Conservation (phyloP, 1,284 basidiomycete species). For the Heterobasidion irregulare region DNA sequence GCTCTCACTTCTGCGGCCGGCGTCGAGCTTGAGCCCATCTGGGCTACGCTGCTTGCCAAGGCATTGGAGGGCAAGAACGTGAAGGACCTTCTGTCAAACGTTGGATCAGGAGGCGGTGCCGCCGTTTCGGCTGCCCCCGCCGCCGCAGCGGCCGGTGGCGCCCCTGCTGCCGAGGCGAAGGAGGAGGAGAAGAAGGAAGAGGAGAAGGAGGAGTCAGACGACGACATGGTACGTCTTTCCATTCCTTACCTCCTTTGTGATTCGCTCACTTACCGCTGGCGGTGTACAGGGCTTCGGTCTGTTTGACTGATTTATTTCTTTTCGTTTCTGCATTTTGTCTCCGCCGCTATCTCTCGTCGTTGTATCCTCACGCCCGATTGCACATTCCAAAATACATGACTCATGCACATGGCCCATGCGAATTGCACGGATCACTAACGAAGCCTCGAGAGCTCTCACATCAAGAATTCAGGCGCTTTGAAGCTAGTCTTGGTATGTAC, state of each 20-base stretch:
- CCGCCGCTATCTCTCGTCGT: too few species aligned
- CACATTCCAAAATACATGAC: too few species aligned
- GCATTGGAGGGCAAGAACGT: slow-evolving; percentile 97
- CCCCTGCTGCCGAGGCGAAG: slow-evolving; percentile 52
- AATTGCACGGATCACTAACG: too few species aligned
- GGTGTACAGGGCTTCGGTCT: slow-evolving; percentile 65
- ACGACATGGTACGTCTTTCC: slow-evolving; percentile 73
- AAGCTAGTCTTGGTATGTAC: too few species aligned
- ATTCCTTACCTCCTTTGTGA: neutral
- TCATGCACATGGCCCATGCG: too few species aligned
- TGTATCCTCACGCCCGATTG: too few species aligned
- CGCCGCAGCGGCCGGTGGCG: slow-evolving; percentile 47
- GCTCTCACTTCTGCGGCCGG: slow-evolving; percentile 78
- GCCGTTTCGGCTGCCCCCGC: slow-evolving; percentile 58
- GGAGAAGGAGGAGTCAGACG: slow-evolving; percentile 87
- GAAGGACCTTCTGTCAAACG: slow-evolving; percentile 90
- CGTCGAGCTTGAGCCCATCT: slow-evolving; percentile 93
- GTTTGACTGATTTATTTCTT: slow-evolving; percentile 53
- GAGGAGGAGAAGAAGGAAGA: slow-evolving; percentile 68
- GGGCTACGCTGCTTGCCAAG: slow-evolving; percentile 95
- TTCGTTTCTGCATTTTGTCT: neutral
- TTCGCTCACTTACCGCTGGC: neutral
- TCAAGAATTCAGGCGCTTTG: too few species aligned
- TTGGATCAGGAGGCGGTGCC: slow-evolving; percentile 78
- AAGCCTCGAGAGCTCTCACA: too few species aligned